A percentile compares a stretch with the other conserved stretches of the same genome.
Evolutionary conservation across 139 green algal genomes (phyloP).

Genomic region (Micractinium sp.): DNA sequence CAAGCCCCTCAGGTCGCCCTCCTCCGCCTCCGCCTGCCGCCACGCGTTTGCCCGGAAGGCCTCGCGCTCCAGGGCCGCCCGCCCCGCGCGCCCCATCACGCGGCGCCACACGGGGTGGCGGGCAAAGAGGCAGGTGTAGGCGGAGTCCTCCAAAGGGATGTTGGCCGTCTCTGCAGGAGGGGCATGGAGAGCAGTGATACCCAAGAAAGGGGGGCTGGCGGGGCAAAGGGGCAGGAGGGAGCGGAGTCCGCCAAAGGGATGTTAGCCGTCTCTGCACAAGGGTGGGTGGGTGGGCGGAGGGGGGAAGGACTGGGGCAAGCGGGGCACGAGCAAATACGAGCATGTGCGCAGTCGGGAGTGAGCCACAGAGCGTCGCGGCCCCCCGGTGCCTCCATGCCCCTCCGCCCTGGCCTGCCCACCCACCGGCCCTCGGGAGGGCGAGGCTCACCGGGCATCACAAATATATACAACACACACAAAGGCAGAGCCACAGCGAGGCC

Average conservation of each 20-base stretch:
- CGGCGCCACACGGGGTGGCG: conserved; percentile 26
- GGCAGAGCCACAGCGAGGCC: neutral
- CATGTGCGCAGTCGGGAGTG: too few species aligned
- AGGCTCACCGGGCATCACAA: too few species aligned
- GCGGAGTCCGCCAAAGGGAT: neutral
- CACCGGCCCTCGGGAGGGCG: too few species aligned
- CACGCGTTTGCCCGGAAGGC: conserved; percentile 11
- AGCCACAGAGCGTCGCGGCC: too few species aligned
- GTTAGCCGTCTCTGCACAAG: neutral
- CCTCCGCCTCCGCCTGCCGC: neutral
- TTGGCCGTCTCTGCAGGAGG: conserved; percentile 61
- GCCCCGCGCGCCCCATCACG: conserved; percentile 23
- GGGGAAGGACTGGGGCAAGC: too few species aligned
- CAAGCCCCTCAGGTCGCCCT: conserved; percentile 2
- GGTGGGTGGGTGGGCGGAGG: too few species aligned
- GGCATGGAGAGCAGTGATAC: too few species aligned
- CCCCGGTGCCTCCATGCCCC: too few species aligned
- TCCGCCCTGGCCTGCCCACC: too few species aligned
- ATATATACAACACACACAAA: too few species aligned
- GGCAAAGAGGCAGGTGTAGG: conserved; percentile 26
- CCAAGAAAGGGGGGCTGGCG: neutral
- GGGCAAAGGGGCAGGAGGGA: neutral
- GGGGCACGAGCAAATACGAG: too few species aligned
- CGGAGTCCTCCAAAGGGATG: conserved; percentile 63
- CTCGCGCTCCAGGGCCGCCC: conserved; percentile 29